phyloP scores from a whole-genome alignment of 805 yeast species.

The Starmerella ratchasimensis region DNA sequence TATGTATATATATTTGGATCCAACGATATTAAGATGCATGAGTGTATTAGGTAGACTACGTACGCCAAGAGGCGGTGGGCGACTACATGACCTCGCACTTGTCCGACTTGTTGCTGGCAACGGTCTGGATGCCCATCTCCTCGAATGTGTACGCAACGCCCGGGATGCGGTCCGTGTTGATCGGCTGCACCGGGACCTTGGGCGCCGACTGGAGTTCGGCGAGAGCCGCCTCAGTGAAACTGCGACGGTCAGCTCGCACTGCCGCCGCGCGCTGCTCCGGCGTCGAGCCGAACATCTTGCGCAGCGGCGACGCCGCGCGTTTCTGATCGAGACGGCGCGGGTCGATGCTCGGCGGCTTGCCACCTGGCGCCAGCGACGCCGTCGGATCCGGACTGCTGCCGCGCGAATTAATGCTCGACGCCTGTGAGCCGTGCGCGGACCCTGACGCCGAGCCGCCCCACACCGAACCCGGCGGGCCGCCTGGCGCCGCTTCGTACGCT shows the following conservation, averaged over 20 bases:
- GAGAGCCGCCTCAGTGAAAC: constrained; percentile 16
- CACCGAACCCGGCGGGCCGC: neutral
- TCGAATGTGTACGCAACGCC: constrained; percentile 22
- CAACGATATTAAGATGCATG: neutral
- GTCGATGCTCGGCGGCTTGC: too few relatives aligned
- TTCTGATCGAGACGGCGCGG: too few relatives aligned
- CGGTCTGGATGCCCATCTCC: constrained; percentile 21
- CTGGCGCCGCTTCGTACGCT: neutral
- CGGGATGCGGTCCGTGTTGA: constrained; percentile 14
- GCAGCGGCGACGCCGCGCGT: constrained; percentile 16
- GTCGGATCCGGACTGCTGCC: too few relatives aligned
- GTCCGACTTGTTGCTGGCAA: constrained; percentile 14
- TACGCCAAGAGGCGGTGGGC: too few relatives aligned
- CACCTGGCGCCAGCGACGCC: too few relatives aligned
- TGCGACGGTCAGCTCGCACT: constrained; percentile 13
- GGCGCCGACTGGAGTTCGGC: constrained; percentile 12
- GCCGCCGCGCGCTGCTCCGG: constrained; percentile 16
- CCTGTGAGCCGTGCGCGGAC: neutral
- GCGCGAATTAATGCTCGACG: too few relatives aligned
- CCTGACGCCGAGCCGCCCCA: too few relatives aligned
- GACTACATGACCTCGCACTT: constrained; percentile 14
- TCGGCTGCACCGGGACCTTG: constrained; percentile 18
- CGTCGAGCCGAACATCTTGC: constrained; percentile 14
- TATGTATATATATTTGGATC: too few relatives aligned
- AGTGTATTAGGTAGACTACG: neutral